Evolutionary conservation across 2,329 filamentous ascomycete genomes (phyloP), one percentile per base, ranked within the genome.

Genomic region (Madurella mycetomatis): DNA sequence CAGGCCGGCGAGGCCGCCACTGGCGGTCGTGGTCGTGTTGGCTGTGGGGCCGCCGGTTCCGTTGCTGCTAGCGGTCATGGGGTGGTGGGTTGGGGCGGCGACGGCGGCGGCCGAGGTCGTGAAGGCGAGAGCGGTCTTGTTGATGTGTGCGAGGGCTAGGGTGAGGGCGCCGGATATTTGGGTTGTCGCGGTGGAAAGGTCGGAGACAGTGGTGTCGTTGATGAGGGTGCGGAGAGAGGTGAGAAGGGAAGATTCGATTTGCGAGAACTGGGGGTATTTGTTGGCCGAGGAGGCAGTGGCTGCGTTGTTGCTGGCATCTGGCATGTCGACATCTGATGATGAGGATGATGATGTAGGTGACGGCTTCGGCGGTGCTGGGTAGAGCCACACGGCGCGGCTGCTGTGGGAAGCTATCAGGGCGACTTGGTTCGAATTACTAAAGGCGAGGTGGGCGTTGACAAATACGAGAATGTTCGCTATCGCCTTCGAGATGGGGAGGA

Each of bases 371-470:
- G 73, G 70, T 2, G 76, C 70, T 0, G 94, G 94, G 66, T 96
- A 97, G 4, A 99, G 85, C 85, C 92, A 99, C 66, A 86, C 81
- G 53, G 92, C 90, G 59, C 88, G 85, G 66, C 94, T 87, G 61
- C 85, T 86, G 69, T 99, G 94, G 9, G 90, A 90, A 34, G 92
- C 94, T 58, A 99, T 83, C 15, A 99, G 82, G 57, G 92, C 91
- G 47, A 97, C 89, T 70, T 92, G 88, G 73, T 97, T 97, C 51
- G 88, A 84, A 70, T 94, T 92, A 72, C 92, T 95, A 69, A 92
- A 92, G 62, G 94, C 91, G 32, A 99, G 81, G 69, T 99, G 95
- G 52, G 92, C 90, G 71, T 99, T 97, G 74, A 96, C 86, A 74
- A 96, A 97, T 75, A 99, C 87, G 66, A 97, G 86, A 60, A 97